Conservation (phyloP, 768 basidiomycete species). For the Pisolithus marmoratus region DNA sequence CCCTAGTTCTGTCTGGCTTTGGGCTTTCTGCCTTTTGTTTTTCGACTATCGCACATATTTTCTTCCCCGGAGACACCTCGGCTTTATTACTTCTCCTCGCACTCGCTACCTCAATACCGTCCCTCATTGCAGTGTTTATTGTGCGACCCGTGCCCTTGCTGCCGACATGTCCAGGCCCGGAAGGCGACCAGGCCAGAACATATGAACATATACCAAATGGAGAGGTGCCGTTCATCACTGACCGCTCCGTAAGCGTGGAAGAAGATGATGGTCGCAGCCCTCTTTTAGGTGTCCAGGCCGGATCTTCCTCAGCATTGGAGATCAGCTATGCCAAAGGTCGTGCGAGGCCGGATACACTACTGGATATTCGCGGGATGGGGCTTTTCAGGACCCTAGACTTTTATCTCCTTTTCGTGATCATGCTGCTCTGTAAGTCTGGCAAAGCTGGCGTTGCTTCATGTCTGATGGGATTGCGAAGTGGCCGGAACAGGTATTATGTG, state of each 20-base stretch:
- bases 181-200: neutral
- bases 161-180: slow-evolving; percentile 24
- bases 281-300: neutral
- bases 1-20: slow-evolving; percentile 76
- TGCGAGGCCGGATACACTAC: slow-evolving; percentile 21
- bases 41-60: slow-evolving; percentile 62
- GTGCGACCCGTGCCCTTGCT: slow-evolving; percentile 57
- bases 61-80: slow-evolving; percentile 70
- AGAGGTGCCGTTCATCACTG: neutral
- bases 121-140: slow-evolving; percentile 65
- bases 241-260: neutral
- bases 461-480: slow-evolving; percentile 33
- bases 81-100: slow-evolving; percentile 68
- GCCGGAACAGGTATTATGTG: slow-evolving; percentile 77
- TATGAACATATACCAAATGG: neutral
- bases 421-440: slow-evolving; percentile 45
- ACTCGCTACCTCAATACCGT: slow-evolving; percentile 67
- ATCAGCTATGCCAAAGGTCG: neutral
- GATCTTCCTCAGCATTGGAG: neutral
- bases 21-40: slow-evolving; percentile 86
- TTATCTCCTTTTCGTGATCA: slow-evolving; percentile 55
- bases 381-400: slow-evolving; percentile 55
- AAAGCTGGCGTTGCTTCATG: neutral
- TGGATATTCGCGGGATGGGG: slow-evolving; percentile 49
- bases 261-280: neutral